phyloP scores from a whole-genome alignment of 1,284 basidiomycete species.

The Thelephora terrestris region DNA sequence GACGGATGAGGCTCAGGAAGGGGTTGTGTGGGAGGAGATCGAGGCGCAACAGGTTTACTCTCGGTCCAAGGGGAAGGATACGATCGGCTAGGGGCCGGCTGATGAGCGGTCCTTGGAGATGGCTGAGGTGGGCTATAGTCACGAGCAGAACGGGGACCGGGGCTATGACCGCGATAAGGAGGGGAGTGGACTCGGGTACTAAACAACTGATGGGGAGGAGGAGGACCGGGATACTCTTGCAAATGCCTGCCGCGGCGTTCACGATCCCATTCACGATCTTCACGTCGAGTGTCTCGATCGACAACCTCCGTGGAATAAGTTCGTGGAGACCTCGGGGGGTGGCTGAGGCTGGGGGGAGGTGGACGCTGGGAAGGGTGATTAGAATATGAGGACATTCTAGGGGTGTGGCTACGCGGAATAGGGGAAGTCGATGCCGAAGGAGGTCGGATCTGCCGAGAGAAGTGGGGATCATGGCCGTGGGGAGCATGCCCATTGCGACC shows the following conservation, averaged over 20 bases:
- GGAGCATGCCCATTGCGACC: constrained; percentile 31
- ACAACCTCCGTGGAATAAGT: constrained; percentile 38
- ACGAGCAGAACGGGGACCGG: constrained; percentile 14
- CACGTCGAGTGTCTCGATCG: constrained; percentile 43
- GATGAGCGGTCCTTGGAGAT: constrained; percentile 43
- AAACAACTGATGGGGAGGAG: constrained; percentile 22
- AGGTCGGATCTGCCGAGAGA: constrained; percentile 31
- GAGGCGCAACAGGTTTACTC: constrained; percentile 8
- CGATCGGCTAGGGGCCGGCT: constrained; percentile 10
- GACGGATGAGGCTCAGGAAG: constrained; percentile 13
- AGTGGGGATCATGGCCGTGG: constrained; percentile 43
- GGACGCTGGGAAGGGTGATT: constrained; percentile 33
- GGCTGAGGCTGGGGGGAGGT: constrained; percentile 45
- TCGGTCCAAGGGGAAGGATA: constrained; percentile 10
- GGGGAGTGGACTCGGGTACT: constrained; percentile 17
- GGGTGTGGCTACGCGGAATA: constrained; percentile 38
- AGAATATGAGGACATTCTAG: constrained; percentile 32
- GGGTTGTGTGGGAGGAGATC: constrained; percentile 14
- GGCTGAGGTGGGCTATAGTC: constrained; percentile 33
- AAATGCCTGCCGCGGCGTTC: constrained; percentile 33
- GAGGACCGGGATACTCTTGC: constrained; percentile 34
- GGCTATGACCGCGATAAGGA: constrained; percentile 22
- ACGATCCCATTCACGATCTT: constrained; percentile 36
- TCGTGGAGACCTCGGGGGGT: constrained; percentile 47
- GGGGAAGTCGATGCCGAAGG: constrained; percentile 45